Base-by-base conservation (phyloP, 345 rosid species). In the Triadica sebifera region DNA sequence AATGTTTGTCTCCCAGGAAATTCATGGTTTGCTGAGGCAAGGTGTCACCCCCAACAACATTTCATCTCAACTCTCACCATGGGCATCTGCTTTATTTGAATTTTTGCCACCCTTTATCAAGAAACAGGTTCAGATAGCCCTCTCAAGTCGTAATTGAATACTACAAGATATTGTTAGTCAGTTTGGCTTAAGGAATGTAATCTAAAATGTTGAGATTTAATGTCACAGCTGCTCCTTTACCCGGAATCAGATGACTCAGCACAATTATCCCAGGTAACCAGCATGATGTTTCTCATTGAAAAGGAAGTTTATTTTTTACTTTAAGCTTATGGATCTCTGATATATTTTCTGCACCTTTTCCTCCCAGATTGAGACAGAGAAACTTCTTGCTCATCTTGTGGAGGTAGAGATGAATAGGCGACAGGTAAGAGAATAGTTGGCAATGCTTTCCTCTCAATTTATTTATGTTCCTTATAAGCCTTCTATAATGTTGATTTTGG, bases 181-280 rank as follows among this genome's bases (percentile, higher is more conserved):
- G 20, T 47, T 22, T 79, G 68, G 47, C 38, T 67, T 70, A 53
- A 29, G 34, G 50, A 37, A 53, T 74, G 46, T 57, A 24, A 38
- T 75, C 67, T 75, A 67, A 82, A 74, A 76, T 76, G 71, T 65
- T 68, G 52, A 49, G 78, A 6, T 83, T 82, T 70, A 57, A 75
- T 89, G 67, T 62, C 71, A 13, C 92, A 95, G 99, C 84, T 95
- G 80, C 97, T 95, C 64, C 98, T 95, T 69, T 78, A 73, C 69
- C 97, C 98, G 12, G 99, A 93, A 81, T 95, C 99, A 73, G 99
- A 95, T 85, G 98, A 95, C 84, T 93, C 99, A 76, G 99, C 99
- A n/a, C 99, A 93, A 86, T 74, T 95, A 78, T 95, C 99, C 75
- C 99, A 95, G 94, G 99, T 95, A 83, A 76, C 47, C 74, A 50